Evolutionary conservation across 345 rosid species (phyloP), one percentile per base, ranked within the genome.

Genomic region (Corchorus olitorius): DNA sequence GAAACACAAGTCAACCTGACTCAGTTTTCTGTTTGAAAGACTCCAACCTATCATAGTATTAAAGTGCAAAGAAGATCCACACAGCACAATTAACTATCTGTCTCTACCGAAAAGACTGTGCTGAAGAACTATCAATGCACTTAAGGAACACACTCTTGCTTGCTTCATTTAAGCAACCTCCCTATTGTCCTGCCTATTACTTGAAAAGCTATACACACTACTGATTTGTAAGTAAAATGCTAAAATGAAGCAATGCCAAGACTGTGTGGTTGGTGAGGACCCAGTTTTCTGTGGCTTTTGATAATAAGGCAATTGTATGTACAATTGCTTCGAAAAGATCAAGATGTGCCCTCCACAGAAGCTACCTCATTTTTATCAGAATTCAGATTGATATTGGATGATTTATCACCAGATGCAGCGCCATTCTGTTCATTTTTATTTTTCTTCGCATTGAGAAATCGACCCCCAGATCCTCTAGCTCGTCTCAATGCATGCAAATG

Each of bases 381-480:
- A 83, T 86, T 88, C 80, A 87, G 91, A 84, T 89, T 87, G 83
- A 87, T 83, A 70, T 86, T 79, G 71, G 89, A 85, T 68, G 93
- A 85, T 81, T 88, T 83, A 75, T 86, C 91, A 65, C 78, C 86
- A 12, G 91, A 84, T 59, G 83, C 81, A 53, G 71, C 87, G 78
- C 80, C 91, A 1, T 73, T 81, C 81, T 87, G 86, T 53, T 84
- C 73, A 48, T 78, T 85, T 77, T 89, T 90, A 37, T 76, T 79
- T 83, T 92, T 92, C 89, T 93, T 93, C 35, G 94, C 76, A 74
- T 88, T 35, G 87, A 91, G 83, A 89, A 83, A 89, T 77, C 99
- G 88, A 15, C 99, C 99, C 12, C 99, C 97, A 77, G 89, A 86
- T 81, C 99, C 99, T 81, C 99, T 91, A 20, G 97, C 98, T 75